These are phyloP conservation scores for Trametes elegans DNA, from an alignment of 768 basidiomycete genomes.

Conservation along the genomic window DNA sequence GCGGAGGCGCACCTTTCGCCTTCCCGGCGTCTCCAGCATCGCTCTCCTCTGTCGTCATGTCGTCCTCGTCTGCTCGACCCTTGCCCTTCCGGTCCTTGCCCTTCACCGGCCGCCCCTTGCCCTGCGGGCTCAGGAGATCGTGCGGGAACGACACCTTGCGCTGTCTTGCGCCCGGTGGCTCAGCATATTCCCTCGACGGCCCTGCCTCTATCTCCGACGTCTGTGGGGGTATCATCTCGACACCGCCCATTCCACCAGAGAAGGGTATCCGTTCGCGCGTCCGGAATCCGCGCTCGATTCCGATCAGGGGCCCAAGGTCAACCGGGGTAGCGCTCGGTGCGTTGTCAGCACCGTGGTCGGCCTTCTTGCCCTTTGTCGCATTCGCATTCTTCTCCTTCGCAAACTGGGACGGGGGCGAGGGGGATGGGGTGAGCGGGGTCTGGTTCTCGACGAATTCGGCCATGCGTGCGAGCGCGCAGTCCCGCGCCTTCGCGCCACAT, in stretches of 20 bases:
- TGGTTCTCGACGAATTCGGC: slow-evolving; percentile 55
- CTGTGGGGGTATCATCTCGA: slow-evolving; percentile 48
- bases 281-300: slow-evolving; percentile 56
- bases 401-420: slow-evolving; percentile 25
- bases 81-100: slow-evolving; percentile 30
- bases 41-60: slow-evolving; percentile 13
- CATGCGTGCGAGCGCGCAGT: slow-evolving; percentile 67
- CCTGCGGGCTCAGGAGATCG: slow-evolving; percentile 6
- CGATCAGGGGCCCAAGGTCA: slow-evolving; percentile 66
- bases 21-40: slow-evolving; percentile 23
- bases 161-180: not conserved
- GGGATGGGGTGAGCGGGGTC: slow-evolving; percentile 28
- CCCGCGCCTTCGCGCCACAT: slow-evolving; percentile 58
- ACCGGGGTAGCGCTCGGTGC: slow-evolving; percentile 16
- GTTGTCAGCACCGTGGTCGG: not conserved
- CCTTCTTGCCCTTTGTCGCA: not conserved
- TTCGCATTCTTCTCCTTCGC: slow-evolving; percentile 12
- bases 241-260: slow-evolving; percentile 62
- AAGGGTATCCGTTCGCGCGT: slow-evolving; percentile 55
- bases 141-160: slow-evolving; percentile 13
- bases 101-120: slow-evolving; percentile 9
- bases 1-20: not conserved
- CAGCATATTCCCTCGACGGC: slow-evolving; percentile 10
- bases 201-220: slow-evolving; percentile 9
- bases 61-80: slow-evolving; percentile 22